Base-by-base conservation (phyloP, 1,284 basidiomycete species). In the Cutaneotrichosporon curvatum region DNA sequence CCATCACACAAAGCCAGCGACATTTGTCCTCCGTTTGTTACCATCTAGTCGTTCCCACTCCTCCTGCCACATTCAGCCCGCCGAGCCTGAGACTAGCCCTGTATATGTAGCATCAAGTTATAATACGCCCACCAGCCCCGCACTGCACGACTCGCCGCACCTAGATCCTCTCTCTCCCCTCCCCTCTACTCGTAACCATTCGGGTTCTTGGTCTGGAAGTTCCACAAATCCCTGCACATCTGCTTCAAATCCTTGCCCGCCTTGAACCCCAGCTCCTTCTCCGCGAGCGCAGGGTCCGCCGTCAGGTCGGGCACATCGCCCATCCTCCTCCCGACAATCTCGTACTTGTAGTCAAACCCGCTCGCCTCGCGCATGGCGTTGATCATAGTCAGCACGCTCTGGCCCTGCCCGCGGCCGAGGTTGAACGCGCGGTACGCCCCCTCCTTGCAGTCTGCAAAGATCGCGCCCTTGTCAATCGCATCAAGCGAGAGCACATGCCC, bases 301-400 rank as follows among this genome's bases (percentile, higher is more conserved):
- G 92, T 97, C 35, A 99, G 78, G 68, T 97, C 91, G 0, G 95
- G 94, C 0, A 98, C 95, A 67, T 99, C 95, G 9, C 94, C 95
- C 39, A 81, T 78, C 56, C 90, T 89, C 62, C 94, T 78, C 1
- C 84, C 91, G 50, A 92, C 83, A 59, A 97, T 81, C 70, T 90
- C 83, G 68, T 84, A 89, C 73, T 88, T 35, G 52, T 54, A 54
- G 34, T 54, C 43, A 15, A 46, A 54, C 7, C 88, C 88, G 23
- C 86, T 88, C 1, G 88, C 88, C 70, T 87, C 86, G 59, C 79
- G 79, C 95, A 99, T 98, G 14, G 94, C 94, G 44, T 89, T 86
- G 48, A 96, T 80, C 71, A 98, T 97, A 68, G 95, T 82, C 42
- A 96, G 77, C 20, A 98, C 94, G 59, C 84, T 88, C 79, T 90